Evolutionary conservation across 306 rosid species (phyloP).

Genomic region (Cicer chorassanicum): DNA sequence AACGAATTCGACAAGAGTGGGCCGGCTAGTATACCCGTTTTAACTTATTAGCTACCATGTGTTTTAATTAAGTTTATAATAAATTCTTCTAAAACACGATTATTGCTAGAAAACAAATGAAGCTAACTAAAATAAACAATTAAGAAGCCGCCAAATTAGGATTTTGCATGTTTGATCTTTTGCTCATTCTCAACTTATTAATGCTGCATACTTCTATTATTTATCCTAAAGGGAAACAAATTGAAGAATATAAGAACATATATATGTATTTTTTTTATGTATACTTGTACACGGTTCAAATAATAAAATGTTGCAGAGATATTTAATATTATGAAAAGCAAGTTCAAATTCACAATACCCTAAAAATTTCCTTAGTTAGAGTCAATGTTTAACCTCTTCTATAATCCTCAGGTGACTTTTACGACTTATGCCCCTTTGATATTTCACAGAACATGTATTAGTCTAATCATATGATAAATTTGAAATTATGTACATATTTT

Average conservation of each 20-base stretch:
- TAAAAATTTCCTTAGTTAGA: not conserved
- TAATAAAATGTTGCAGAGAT: too few relatives aligned
- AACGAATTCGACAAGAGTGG: conserved; percentile 71
- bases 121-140: conserved; percentile 33
- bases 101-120: conserved; percentile 40
- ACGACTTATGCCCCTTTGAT: too few relatives aligned
- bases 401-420: too few relatives aligned
- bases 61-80: conserved; percentile 33
- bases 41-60: conserved; percentile 66
- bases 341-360: too few relatives aligned
- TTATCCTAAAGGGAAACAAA: conserved; percentile 4
- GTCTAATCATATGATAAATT: too few relatives aligned
- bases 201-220: conserved; percentile 21
- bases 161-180: conserved; percentile 31
- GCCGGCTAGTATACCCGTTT: conserved; percentile 94
- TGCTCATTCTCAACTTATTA: conserved; percentile 34
- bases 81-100: conserved; percentile 27
- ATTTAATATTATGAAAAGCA: too few relatives aligned
- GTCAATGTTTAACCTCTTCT: conserved; percentile 23
- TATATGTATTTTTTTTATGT: not conserved
- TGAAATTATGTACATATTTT: too few relatives aligned
- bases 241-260: not conserved
- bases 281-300: too few relatives aligned
- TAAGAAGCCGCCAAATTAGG: conserved; percentile 49
- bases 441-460: too few relatives aligned